These are phyloP conservation scores for Blastocystis sp. DNA, from an alignment of 352 stramenopile genomes.

Conservation along the genomic window DNA sequence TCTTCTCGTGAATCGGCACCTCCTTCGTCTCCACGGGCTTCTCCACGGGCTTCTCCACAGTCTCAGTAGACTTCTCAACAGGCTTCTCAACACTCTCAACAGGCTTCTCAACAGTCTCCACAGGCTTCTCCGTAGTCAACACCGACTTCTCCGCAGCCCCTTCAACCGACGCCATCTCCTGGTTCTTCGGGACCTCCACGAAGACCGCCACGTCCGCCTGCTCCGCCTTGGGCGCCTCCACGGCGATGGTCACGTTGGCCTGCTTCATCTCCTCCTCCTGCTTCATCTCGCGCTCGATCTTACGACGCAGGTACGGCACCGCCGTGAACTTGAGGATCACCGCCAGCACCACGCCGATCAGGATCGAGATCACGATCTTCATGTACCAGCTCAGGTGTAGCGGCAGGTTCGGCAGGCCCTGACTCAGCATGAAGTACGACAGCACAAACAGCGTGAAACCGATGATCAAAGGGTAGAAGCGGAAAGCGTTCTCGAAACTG, in stretches of 20 bases:
- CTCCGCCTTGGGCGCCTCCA: neutral
- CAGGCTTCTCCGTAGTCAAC: neutral
- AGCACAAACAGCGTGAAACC: slow-evolving; percentile 62
- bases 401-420: slow-evolving; percentile 57
- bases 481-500: slow-evolving; percentile 58
- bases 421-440: slow-evolving; percentile 62
- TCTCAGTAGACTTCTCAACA: neutral
- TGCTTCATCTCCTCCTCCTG: neutral
- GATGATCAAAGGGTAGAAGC: slow-evolving; percentile 60
- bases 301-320: neutral
- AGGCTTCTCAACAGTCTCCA: neutral
- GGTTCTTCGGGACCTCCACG: neutral
- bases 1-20: slow-evolving; percentile 22
- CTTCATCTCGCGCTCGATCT: neutral
- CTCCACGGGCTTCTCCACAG: neutral
- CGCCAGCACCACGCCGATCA: neutral
- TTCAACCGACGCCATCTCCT: neutral
- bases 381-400: slow-evolving; percentile 2
- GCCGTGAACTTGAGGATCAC: slow-evolving; percentile 4
- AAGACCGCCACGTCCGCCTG: neutral
- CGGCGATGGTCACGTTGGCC: neutral
- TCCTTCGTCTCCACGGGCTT: neutral
- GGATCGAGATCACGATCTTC: neutral
- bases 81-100: neutral
- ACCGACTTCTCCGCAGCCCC: neutral